Evolutionary conservation across 257 asterid species (phyloP), one percentile per base, ranked within the genome.

Genomic region (Lantana camara): DNA sequence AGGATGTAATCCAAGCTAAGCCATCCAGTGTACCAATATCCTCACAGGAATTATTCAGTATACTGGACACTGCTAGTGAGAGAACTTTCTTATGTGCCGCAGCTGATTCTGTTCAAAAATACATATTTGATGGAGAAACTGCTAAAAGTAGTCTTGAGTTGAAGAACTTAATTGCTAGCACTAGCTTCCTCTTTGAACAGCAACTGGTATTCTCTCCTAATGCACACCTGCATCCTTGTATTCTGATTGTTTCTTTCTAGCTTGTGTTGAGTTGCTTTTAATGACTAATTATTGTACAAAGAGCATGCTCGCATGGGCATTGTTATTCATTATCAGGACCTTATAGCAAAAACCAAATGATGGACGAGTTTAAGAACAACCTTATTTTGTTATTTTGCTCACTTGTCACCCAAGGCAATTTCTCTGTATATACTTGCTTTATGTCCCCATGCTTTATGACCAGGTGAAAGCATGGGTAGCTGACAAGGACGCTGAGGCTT

Each of bases 1-100:
- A 89, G 96, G 92, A 86, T 21, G 67, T 89, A 66, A 66, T 88
- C 66, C 77, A 82, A 35, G 79, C 80, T 14, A 75, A 68, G 68
- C 76, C 82, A 34, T 61, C 95, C 65, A 76, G 78, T 68, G 72
- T 78, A 56, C 91, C 86, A 35, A 68, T 82, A 52, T 71, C 86
- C 55, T 82, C 96, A 1, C 68, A 58, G 21, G 95, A 89, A 45
- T 64, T 89, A 41, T 82, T 89, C 58, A 47, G 77, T 48, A 63
- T 89, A 71, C 92, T 89, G 73, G 90, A 89, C 67, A 83, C 71
- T 63, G 88, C 96, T 56, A 84, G 95, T 70, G 96, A 89, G 77
- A 77, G 77, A 59, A 89, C 92, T 52, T 89, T 89, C 73, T 73
- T 85, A 71, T 76, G 85, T 75, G 91, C 90, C 57, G 96, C 82